These are phyloP conservation scores for Pythium biforme DNA, from an alignment of 352 stramenopile species.

Conservation along the genomic window DNA sequence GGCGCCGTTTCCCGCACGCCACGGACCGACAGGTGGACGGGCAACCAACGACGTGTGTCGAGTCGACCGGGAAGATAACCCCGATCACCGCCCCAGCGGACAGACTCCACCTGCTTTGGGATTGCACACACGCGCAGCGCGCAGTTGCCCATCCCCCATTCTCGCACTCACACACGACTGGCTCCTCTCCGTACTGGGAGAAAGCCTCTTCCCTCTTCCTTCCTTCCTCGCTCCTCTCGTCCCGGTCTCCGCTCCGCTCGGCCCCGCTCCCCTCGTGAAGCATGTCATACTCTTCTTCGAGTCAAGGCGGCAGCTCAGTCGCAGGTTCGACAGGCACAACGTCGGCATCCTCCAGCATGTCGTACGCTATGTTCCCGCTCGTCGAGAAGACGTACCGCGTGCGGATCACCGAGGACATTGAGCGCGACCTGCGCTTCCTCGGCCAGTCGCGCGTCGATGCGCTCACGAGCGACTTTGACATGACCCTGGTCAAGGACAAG, in stretches of 20 bases:
- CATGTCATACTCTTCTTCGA: conserved; percentile 23
- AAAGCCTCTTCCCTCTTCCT: neutral
- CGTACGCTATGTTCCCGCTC: conserved; percentile 82
- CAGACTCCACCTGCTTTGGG: neutral
- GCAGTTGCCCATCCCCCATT: neutral
- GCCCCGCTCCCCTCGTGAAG: neutral
- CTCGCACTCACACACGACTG: conserved; percentile 1
- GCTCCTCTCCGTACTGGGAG: neutral
- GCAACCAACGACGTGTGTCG: neutral
- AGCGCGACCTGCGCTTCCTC: conserved; percentile 81
- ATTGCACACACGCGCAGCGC: neutral
- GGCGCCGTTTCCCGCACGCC: neutral
- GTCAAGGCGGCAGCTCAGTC: conserved; percentile 8
- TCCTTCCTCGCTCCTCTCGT: neutral
- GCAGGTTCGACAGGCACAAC: neutral
- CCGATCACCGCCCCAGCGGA: neutral
- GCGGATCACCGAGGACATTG: conserved; percentile 77
- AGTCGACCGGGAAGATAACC: neutral
- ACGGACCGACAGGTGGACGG: neutral
- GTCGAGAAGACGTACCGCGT: conserved; percentile 84
- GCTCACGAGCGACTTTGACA: conserved; percentile 77
- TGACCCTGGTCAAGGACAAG: conserved; percentile 78
- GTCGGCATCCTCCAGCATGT: conserved; percentile 1
- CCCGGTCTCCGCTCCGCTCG: neutral
- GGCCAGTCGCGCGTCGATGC: conserved; percentile 80